Evolutionary conservation across 805 yeast species (phyloP), one percentile per base, ranked within the genome.

Genomic region (Saturnispora serradocipensis): DNA sequence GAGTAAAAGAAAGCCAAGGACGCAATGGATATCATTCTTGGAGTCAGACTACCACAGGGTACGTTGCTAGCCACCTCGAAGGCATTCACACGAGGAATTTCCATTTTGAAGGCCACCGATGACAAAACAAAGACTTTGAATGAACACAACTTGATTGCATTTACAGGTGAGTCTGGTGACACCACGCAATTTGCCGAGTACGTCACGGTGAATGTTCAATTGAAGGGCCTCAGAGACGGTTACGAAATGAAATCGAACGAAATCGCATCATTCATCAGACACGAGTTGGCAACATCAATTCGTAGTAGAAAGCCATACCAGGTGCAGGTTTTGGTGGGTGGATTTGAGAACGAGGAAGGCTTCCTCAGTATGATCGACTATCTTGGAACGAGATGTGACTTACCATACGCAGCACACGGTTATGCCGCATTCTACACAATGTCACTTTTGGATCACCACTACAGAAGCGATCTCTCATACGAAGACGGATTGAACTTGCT

Each of bases 361-460:
- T 72, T 78, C 48, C 75, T 93, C 61, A 83, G 86, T 63, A 88
- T 91, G 84, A 86, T 93, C 58, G 99, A 93, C 66, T 93, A 93
- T 67, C 72, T 93, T 58, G 99, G 99, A 7, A 87, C 99, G 2
- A 81, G 84, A 58, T 95, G 84, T 15, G 88, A 84, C 54, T 74
- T 93, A 53, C 98, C 99, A 15, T 93, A 93, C 65, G 96, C 95
- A 16, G 98, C 98, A 2, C 99, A 93, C 67, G 99, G 99, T 11
- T 93, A 93, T 64, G 96, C 98, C n/a, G 96, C 95, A 1, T 93
- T 91, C 69, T 93, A 93, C 67, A 82, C 96, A 32, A 77, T 88
- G 67, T 86, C 98, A 2, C 72, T 91, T 57, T 75, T 93, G 58
- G 99, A 93, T 72, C 89, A 84, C 59, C 96, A 89, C 69, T 89